Percentiles rank a stretch among this genome's conserved stretches.
These are phyloP conservation scores for Nepenthes mirabilis DNA, from an alignment of 148 eudicot genomes.

Conservation along the genomic window DNA sequence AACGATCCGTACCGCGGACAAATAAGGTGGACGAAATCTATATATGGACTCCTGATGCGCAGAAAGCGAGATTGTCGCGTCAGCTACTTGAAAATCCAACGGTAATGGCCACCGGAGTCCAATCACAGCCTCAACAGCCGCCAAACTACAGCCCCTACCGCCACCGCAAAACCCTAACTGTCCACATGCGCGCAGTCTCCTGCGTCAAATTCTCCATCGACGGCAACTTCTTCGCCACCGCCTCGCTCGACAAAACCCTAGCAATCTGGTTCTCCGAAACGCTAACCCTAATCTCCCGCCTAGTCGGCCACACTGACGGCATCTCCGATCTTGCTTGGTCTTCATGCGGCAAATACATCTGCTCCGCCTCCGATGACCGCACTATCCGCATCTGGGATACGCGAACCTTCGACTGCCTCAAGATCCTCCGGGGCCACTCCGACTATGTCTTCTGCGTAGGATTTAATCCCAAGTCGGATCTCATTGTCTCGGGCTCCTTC, in stretches of 20 bases:
- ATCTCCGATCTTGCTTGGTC: slow-evolving; percentile 85
- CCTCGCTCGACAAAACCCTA: slow-evolving; percentile 81
- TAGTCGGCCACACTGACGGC: slow-evolving; percentile 77
- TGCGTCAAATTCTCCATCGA: slow-evolving; percentile 75
- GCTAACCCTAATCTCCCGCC: slow-evolving; percentile 38
- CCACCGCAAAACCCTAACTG: slow-evolving; percentile 45
- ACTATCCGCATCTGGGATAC: slow-evolving; percentile 87
- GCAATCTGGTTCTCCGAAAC: slow-evolving; percentile 44
- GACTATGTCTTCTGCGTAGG: slow-evolving; percentile 68
- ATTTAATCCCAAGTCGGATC: slow-evolving; percentile 50
- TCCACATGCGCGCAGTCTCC: slow-evolving; percentile 61
- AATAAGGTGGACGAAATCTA: no score
- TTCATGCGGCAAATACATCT: slow-evolving; percentile 67
- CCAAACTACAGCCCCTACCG: slow-evolving; percentile 49
- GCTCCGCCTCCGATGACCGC: slow-evolving; percentile 90
- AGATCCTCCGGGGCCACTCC: slow-evolving; percentile 66
- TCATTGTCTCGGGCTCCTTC: slow-evolving; percentile 75
- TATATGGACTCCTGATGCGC: no score
- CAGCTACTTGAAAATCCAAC: background rate
- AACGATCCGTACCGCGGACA: no score
- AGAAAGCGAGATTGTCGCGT: no score
- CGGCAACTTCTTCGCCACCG: slow-evolving; percentile 73
- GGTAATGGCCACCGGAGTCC: background rate
- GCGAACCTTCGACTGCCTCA: slow-evolving; percentile 43
- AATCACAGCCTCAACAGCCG: background rate